Percentiles rank a stretch among this genome's conserved stretches.
phyloP scores from a whole-genome alignment of 164 flowering plant species.

The Amborella trichopoda region DNA sequence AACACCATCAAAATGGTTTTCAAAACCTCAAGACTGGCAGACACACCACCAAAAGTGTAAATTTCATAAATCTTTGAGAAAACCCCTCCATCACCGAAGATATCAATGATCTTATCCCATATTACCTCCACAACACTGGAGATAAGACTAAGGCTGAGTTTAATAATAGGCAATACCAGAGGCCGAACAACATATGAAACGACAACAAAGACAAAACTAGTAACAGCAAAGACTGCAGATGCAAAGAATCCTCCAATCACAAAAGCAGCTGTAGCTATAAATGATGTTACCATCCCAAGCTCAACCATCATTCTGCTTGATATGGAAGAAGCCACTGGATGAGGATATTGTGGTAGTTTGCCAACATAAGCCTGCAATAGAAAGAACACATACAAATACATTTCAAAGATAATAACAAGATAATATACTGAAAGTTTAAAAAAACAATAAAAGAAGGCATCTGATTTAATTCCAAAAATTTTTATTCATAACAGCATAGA shows the following conservation, averaged over 20 bases:
- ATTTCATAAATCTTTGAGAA: slow-evolving; percentile 41
- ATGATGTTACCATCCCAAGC: slow-evolving; percentile 60
- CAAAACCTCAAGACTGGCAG: slow-evolving; percentile 53
- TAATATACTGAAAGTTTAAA: no score
- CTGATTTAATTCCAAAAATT: no score
- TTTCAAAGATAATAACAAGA: no score
- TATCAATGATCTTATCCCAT: slow-evolving; percentile 43
- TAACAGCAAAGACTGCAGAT: slow-evolving; percentile 65
- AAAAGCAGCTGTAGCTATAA: slow-evolving; percentile 63
- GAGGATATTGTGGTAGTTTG: slow-evolving; percentile 62
- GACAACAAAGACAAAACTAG: slow-evolving; percentile 45
- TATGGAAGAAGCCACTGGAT: slow-evolving; percentile 85
- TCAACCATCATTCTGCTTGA: slow-evolving; percentile 92
- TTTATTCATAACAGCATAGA: no score
- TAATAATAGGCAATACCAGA: slow-evolving; percentile 44
- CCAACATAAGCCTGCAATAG: slow-evolving; percentile 72
- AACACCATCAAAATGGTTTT: slow-evolving; percentile 51
- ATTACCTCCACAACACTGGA: slow-evolving; percentile 38
- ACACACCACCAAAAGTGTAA: slow-evolving; percentile 57
- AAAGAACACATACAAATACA: no score
- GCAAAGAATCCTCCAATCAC: slow-evolving; percentile 74
- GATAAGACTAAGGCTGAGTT: slow-evolving; percentile 29
- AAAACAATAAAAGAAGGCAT: no score
- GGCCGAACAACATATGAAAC: slow-evolving; percentile 69
- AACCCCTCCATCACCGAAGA: slow-evolving; percentile 53